Conservation (phyloP, 176 grass and related monocot species). For the bread wheat (Triticum aestivum) region IWGSC_CS_RefSeq_v2.1 NC_057799.1:378700836-378701335, state of each 20-base stretch:
- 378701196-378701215: neutral
- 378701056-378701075: constrained; percentile 87
- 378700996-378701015: constrained; percentile 88
- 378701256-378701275: constrained; percentile 6
- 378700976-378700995: constrained; percentile 90
- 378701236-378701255: constrained; percentile 3
- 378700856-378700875: constrained; percentile 48
- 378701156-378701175: constrained; percentile 6
- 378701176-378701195: neutral
- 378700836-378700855: constrained; percentile 62
- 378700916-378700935: constrained; percentile 79
- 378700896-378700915: constrained; percentile 55
- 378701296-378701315: neutral
- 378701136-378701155: neutral
- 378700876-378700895: constrained; percentile 64
- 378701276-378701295: neutral
- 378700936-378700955: constrained; percentile 59
- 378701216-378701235: neutral
- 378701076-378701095: constrained; percentile 27
- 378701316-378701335: neutral
- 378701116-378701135: neutral
- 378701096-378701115: constrained; percentile 15
- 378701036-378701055: constrained; percentile 59
- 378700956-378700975: constrained; percentile 72
- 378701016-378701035: constrained; percentile 97